Conservation (phyloP, 192 early-diverging fungal genomes). For the Pilaira anomala region DNA sequence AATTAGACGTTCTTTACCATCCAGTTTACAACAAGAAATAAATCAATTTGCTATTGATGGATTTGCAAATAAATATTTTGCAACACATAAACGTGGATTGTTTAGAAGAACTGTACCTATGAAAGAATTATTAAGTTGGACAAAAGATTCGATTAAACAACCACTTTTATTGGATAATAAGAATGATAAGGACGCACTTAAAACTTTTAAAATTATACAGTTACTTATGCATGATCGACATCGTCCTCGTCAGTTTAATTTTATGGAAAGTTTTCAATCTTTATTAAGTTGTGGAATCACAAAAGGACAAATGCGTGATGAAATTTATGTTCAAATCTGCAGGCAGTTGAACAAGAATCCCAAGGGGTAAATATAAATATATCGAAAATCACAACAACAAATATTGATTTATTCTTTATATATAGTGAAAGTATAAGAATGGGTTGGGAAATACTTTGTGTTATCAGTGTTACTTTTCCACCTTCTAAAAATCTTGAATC, state of each 20-base stretch:
- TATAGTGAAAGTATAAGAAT: constrained; percentile 61
- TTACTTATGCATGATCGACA: constrained; percentile 75
- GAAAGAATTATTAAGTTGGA: constrained; percentile 82
- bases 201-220: constrained; percentile 82
- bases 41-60: constrained; percentile 79
- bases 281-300: constrained; percentile 76
- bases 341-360: constrained; percentile 86
- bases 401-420: neutral
- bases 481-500: constrained; percentile 86
- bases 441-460: constrained; percentile 86
- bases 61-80: constrained; percentile 90
- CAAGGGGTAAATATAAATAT: constrained; percentile 38
- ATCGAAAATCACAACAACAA: neutral
- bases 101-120: constrained; percentile 82
- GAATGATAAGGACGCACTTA: constrained; percentile 78
- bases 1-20: constrained; percentile 39
- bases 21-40: constrained; percentile 68
- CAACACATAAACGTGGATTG: constrained; percentile 82
- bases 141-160: constrained; percentile 73
- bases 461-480: constrained; percentile 83
- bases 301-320: constrained; percentile 78
- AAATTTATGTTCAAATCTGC: constrained; percentile 92
- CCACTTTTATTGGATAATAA: constrained; percentile 83
- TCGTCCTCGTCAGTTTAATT: constrained; percentile 28
- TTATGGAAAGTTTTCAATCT: constrained; percentile 65